phyloP scores from a whole-genome alignment of 257 asterid genomes.

The Fraxinus americana region DNA sequence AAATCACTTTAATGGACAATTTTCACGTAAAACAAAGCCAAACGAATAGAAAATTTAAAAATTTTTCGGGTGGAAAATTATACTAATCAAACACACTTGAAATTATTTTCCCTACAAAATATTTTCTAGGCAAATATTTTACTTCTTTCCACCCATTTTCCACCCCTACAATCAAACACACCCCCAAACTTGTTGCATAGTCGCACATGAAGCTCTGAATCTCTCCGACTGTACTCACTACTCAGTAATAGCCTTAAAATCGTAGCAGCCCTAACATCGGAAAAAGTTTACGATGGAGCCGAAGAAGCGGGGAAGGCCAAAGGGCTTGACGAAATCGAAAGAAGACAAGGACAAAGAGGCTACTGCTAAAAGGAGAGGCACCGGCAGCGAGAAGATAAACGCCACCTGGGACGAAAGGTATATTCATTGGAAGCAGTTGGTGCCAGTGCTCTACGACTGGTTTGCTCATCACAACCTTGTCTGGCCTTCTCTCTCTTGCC shows the following conservation, averaged over 20 bases:
- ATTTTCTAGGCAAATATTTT: too few species aligned
- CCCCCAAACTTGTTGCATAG: background rate
- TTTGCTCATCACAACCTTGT: conserved; percentile 56
- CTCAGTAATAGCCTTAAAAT: too few species aligned
- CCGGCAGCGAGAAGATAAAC: background rate
- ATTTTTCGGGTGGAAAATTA: too few species aligned
- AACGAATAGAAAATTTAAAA: too few species aligned
- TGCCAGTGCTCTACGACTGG: conserved; percentile 63
- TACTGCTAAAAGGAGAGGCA: background rate
- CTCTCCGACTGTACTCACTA: too few species aligned
- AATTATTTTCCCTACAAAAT: too few species aligned
- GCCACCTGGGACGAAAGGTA: conserved; percentile 43
- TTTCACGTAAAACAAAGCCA: too few species aligned
- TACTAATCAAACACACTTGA: too few species aligned
- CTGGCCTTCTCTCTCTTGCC: conserved; percentile 69
- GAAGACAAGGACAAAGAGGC: conserved; percentile 2
- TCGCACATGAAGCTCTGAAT: background rate
- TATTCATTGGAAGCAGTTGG: conserved; percentile 52
- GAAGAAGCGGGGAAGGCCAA: conserved; percentile 1
- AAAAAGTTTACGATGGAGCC: background rate
- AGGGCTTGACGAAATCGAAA: conserved; percentile 1
- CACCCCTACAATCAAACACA: too few species aligned
- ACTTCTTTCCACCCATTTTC: too few species aligned
- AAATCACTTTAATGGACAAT: too few species aligned
- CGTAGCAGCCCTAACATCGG: background rate